Evolutionary conservation across 1,284 basidiomycete species (phyloP).

Genomic region (Heterobasidion parviporum): DNA sequence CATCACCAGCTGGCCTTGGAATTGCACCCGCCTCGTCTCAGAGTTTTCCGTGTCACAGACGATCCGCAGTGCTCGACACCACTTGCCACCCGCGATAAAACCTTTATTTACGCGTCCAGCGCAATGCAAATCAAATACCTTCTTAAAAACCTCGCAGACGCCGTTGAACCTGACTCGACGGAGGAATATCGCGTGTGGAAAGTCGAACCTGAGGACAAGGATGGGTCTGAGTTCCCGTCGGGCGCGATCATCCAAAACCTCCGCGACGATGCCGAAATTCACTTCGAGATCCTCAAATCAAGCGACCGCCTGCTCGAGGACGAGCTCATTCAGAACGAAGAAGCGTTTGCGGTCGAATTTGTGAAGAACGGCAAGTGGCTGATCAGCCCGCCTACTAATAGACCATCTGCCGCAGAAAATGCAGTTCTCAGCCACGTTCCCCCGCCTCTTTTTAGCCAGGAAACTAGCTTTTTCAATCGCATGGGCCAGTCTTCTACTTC

Average conservation of each 20-base stretch:
- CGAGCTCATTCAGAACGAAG: conserved; percentile 46
- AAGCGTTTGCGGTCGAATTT: conserved; percentile 63
- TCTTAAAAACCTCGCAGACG: conserved; percentile 27
- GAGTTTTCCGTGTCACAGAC: conserved; percentile 40
- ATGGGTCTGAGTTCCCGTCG: conserved; percentile 14
- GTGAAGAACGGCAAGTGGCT: conserved; percentile 46
- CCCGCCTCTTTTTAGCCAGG: conserved; percentile 46
- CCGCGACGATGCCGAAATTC: conserved; percentile 18
- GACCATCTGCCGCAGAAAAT: conserved; percentile 3
- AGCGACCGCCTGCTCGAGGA: conserved; percentile 45
- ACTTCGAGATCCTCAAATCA: conserved; percentile 24
- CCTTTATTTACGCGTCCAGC: conserved; percentile 14
- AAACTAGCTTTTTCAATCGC: conserved; percentile 50
- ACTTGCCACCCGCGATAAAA: conserved; percentile 34
- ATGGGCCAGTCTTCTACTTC: conserved; percentile 18
- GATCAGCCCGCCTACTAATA: conserved; percentile 18
- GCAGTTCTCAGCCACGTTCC: conserved; percentile 16
- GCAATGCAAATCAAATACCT: conserved; percentile 26
- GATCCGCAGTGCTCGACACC: conserved; percentile 8
- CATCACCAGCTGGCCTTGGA: conserved; percentile 59
- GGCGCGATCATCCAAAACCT: conserved; percentile 25
- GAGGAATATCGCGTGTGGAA: conserved; percentile 54
- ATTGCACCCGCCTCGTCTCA: conserved; percentile 67
- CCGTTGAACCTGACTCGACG: conserved; percentile 4
- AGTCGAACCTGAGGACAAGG: conserved; percentile 22